Conservation (phyloP, 2,329 filamentous ascomycete species). For the Ophiocordyceps robertsii region DNA sequence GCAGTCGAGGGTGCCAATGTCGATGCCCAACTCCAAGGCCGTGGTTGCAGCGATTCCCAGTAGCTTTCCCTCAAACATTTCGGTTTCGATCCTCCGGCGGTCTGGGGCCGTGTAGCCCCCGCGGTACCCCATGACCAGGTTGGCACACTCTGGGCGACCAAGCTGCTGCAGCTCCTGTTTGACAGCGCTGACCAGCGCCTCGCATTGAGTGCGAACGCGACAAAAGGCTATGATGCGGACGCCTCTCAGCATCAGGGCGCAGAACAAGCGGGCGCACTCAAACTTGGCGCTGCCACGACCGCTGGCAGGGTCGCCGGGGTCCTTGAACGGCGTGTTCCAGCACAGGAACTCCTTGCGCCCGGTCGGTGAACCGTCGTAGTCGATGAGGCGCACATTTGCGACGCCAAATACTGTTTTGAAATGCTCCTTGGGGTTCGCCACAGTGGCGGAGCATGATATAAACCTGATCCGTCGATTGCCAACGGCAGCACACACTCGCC, state of each 20-base stretch:
- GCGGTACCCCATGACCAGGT: constrained; percentile 85
- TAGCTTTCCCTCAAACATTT: constrained; percentile 95
- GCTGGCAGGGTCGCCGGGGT: constrained; percentile 73
- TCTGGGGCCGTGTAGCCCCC: constrained; percentile 92
- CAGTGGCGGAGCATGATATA: constrained; percentile 91
- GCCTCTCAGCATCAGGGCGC: constrained; percentile 74
- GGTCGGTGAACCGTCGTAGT: constrained; percentile 86
- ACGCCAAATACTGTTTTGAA: constrained; percentile 93
- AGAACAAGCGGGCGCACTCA: constrained; percentile 84
- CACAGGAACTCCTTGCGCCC: constrained; percentile 87
- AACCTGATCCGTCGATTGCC: constrained; percentile 81
- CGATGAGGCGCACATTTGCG: constrained; percentile 64
- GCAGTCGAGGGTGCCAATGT: constrained; percentile 87
- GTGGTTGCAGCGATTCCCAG: constrained; percentile 89
- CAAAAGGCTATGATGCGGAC: constrained; percentile 91
- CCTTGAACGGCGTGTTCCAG: constrained; percentile 95
- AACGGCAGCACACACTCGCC: constrained; percentile 78
- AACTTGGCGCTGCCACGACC: constrained; percentile 71
- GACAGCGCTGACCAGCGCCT: constrained; percentile 67
- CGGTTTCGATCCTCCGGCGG: constrained; percentile 71
- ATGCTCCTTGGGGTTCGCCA: constrained; percentile 82
- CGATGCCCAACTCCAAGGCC: constrained; percentile 84
- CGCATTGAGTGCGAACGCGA: constrained; percentile 75
- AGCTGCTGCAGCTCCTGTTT: constrained; percentile 62
- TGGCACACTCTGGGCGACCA: constrained; percentile 60